Evolutionary conservation across 768 basidiomycete genomes (phyloP).

Genomic region (Tulasnella sp.): DNA sequence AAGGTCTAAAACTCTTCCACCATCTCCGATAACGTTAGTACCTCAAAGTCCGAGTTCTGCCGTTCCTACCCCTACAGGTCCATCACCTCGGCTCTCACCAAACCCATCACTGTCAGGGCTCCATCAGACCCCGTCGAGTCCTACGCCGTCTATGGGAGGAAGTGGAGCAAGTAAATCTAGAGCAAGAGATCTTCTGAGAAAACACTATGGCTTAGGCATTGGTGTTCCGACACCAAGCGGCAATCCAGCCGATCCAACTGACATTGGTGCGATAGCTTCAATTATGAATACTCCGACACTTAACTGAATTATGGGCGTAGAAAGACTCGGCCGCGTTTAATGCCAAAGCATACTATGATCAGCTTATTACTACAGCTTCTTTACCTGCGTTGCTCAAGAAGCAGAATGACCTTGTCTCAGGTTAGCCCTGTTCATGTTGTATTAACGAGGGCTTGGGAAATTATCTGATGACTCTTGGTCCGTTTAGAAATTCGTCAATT

Average conservation of each 20-base stretch:
- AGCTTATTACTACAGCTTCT: constrained; percentile 69
- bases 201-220: constrained; percentile 78
- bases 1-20: neutral
- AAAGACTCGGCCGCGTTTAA: constrained; percentile 73
- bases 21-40: neutral
- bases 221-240: constrained; percentile 54
- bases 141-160: neutral
- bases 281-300: neutral
- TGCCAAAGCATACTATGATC: constrained; percentile 72
- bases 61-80: neutral
- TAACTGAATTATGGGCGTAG: neutral
- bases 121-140: neutral
- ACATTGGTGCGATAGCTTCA: constrained; percentile 31
- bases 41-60: neutral
- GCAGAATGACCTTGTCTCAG: constrained; percentile 70
- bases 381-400: constrained; percentile 58
- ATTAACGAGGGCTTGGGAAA: constrained; percentile 9
- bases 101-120: constrained; percentile 1
- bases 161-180: constrained; percentile 44
- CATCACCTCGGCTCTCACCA: constrained; percentile 9
- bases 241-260: constrained; percentile 61
- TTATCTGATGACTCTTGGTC: neutral
- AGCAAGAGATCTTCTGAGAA: constrained; percentile 65
- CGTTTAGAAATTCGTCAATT: constrained; percentile 67
- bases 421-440: constrained; percentile 27